Evolutionary conservation across 78 protist genomes (phyloP).

Genomic region (Isochrysis galbana): DNA sequence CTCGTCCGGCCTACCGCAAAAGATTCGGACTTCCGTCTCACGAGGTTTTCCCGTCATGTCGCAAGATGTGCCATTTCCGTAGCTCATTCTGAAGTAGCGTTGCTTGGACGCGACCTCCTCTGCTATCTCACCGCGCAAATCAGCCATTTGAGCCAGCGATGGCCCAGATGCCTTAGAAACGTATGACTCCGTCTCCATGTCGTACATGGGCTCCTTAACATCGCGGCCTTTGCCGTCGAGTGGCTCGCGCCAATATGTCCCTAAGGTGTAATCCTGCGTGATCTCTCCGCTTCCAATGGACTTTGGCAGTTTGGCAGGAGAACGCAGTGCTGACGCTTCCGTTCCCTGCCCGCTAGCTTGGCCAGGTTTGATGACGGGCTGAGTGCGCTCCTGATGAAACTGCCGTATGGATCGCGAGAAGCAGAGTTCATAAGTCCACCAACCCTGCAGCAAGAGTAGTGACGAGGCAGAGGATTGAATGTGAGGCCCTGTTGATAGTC

Average conservation of each 20-base stretch:
- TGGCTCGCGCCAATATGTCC: background rate
- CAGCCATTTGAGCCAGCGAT: background rate
- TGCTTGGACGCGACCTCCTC: background rate
- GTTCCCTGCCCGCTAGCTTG: background rate
- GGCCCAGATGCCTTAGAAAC: background rate
- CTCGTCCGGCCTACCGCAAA: background rate
- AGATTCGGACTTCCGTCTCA: background rate
- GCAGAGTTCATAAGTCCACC: conserved; percentile 25
- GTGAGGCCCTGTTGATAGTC: too few species aligned
- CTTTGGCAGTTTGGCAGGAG: too few species aligned
- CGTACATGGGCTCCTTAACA: too few species aligned
- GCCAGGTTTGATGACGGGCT: too few species aligned
- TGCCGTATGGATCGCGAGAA: background rate
- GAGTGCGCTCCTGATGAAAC: conserved; percentile 29
- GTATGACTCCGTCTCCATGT: background rate
- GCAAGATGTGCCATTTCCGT: conserved; percentile 22
- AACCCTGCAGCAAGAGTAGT: background rate
- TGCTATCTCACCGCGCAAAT: background rate
- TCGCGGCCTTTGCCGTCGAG: too few species aligned
- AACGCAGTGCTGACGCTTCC: too few species aligned
- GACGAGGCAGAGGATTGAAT: too few species aligned
- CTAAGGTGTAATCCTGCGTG: background rate
- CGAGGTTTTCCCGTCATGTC: background rate
- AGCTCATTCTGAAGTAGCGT: background rate
- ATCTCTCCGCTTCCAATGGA: background rate